phyloP scores from a whole-genome alignment of 805 yeast species.

The Brettanomyces anomalus region DNA sequence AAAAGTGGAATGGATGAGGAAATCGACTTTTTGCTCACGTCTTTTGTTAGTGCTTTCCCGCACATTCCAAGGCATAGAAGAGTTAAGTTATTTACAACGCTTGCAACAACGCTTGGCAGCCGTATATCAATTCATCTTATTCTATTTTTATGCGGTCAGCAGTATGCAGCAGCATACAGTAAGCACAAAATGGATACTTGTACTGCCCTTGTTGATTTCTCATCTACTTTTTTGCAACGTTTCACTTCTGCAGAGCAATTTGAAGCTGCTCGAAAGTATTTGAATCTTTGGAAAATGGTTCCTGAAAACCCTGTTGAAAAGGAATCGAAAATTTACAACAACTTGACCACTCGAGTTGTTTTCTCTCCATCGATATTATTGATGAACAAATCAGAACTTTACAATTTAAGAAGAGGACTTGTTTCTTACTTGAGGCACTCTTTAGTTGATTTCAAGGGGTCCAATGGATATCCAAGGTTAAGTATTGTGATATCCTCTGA shows the following conservation, averaged over 20 bases:
- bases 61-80: conserved; percentile 97
- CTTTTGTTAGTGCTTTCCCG: conserved; percentile 89
- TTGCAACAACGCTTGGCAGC: conserved; percentile 68
- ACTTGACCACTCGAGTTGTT: conserved; percentile 43
- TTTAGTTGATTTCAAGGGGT: conserved; percentile 30
- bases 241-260: conserved; percentile 66
- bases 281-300: conserved; percentile 41
- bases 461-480: conserved; percentile 36
- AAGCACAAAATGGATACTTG: conserved; percentile 61
- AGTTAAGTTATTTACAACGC: conserved; percentile 70
- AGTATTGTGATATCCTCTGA: conserved; percentile 28
- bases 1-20: conserved; percentile 45
- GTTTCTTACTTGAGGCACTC: conserved; percentile 50
- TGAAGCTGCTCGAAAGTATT: conserved; percentile 39
- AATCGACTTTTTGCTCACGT: conserved; percentile 73
- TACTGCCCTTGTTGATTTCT: conserved; percentile 60
- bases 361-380: conserved; percentile 55
- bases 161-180: conserved; percentile 46
- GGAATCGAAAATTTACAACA: conserved; percentile 25
- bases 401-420: conserved; percentile 39
- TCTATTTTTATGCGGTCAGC: conserved; percentile 73
- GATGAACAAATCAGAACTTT: conserved; percentile 38
- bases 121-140: conserved; percentile 60
- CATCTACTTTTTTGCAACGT: conserved; percentile 56
- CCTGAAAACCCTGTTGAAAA: conserved; percentile 35